Base-by-base conservation (phyloP, 257 asterid genomes). In the Knoxia roxburghii region DNA sequence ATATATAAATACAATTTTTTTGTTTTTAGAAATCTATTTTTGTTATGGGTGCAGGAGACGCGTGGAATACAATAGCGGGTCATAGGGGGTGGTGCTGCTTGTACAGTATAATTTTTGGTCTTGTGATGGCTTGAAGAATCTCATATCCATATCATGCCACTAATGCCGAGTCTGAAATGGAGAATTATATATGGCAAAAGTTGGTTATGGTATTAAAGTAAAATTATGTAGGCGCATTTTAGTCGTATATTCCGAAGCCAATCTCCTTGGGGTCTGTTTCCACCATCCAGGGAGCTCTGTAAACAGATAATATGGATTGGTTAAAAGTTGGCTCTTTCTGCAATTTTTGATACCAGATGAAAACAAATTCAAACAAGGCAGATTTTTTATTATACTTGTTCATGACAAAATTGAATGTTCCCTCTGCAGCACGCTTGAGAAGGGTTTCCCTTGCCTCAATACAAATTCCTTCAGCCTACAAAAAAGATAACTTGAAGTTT, bases 211-310 rank as follows among this genome's bases (percentile, higher is more conserved):
- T n/a, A n/a, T n/a, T n/a, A n/a, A 41, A 35, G 14, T n/a, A 23
- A 11, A 23, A 20, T 35, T n/a, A 27, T 52, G 17, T 37, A 11
- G 46, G 39, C 51, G 18, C 10, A 71, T 68, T 45, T 80, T 67
- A 74, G 13, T 18, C 78, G 73, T 83, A 93, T 43, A 90, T 94
- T 68, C 99, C 97, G 7, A 94, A 82, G 17, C 97, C 99, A 24
- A 90, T 27, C 80, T 90, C 96, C 80, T 90, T 90, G 11, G 97
- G 96, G 69, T 85, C 67, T 40, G 91, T 87, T 80, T 90, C 99
- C 48, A 90, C 96, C 97, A 94, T 94, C 99, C 96, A 90, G 6
- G 97, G 99, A 67, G 97, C 92, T 84, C 97, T 90, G 73, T 56
- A 27, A 50, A 55, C 68, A 21, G 49, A 67, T 60, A 48, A 50